Evolutionary conservation across 768 basidiomycete species (phyloP), one percentile per base, ranked within the genome.

Genomic region (Boletus fagicola): DNA sequence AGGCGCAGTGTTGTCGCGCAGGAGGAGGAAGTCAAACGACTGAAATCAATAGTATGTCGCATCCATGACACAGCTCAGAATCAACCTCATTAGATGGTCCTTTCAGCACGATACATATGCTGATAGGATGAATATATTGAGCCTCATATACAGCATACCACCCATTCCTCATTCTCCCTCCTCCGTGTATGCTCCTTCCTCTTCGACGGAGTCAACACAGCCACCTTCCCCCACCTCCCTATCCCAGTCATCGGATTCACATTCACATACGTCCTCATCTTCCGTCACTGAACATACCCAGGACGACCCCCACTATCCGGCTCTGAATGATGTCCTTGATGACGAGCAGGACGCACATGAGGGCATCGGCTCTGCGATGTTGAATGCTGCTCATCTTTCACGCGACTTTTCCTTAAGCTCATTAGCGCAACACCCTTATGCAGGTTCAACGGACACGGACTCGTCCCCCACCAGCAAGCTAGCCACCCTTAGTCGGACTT

Each of bases 61-160:
- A 33, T 69, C 49, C 57, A 33, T 58, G 52, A 58, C 60, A 53
- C 24, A 38, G 0, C 15, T 49, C 31, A 43, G 50, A 51, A 58
- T 56, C 22, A 45, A 35, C 30, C 69, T 73, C 31, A 65, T 58
- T 49, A 39, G 20, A 46, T 50, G 49, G 22, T 50, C 49, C 16
- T 51, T 61, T 42, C 70, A 94, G 93, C 94, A 95, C 69, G 94
- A 96, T 72, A 95, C 94, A 10, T 96, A 96, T 72, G 92, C 90
- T 57, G 92, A 96, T 72, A 84, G 94, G 51, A 93, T 96, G 88
- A 89, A 90, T 67, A 94, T 95, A 67, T 81, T 96, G 54, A 90
- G 89, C 65, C 80, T 91, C 62, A 92, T 93, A 60, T 94, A 94
- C 77, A 88, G 85, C 71, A 92, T 94, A 71, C 89, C 89, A 26